phyloP scores from a whole-genome alignment of 371 early-diverging fungal genomes.

The Blastocladiella emersonii region DNA sequence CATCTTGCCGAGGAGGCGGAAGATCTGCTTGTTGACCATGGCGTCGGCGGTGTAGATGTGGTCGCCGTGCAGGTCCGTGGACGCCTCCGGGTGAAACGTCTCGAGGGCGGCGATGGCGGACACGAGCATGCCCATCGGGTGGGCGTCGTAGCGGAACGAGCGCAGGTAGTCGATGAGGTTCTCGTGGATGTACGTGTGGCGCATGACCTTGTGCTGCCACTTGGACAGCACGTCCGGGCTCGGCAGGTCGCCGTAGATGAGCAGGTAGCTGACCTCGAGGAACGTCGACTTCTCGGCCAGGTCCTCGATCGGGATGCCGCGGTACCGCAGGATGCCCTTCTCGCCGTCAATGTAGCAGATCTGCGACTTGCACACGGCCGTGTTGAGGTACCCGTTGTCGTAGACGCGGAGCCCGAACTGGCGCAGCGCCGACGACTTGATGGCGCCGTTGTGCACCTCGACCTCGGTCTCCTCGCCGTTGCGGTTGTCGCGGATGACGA shows the following conservation, averaged over 20 bases:
- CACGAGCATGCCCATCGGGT: constrained; percentile 46
- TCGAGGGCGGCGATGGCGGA: constrained; percentile 36
- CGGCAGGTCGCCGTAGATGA: constrained; percentile 31
- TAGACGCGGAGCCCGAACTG: neutral
- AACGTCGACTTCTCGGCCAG: constrained; percentile 28
- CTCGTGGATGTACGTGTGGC: constrained; percentile 42
- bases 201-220: constrained; percentile 29
- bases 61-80: constrained; percentile 27
- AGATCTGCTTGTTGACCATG: constrained; percentile 28
- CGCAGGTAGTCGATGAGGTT: constrained; percentile 27
- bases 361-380: constrained; percentile 12
- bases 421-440: neutral
- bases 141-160: constrained; percentile 45
- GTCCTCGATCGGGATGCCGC: constrained; percentile 28
- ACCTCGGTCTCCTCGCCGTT: neutral
- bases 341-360: constrained; percentile 51
- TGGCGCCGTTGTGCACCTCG: neutral
- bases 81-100: constrained; percentile 50
- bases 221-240: constrained; percentile 11
- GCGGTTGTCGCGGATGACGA: neutral
- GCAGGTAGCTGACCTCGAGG: constrained; percentile 29
- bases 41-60: neutral
- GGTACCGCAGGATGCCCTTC: constrained; percentile 36
- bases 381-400: constrained; percentile 2
- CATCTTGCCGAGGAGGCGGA: constrained; percentile 41